Conservation (phyloP, 306 rosid genomes). For the Ormosia semicastrata region DNA sequence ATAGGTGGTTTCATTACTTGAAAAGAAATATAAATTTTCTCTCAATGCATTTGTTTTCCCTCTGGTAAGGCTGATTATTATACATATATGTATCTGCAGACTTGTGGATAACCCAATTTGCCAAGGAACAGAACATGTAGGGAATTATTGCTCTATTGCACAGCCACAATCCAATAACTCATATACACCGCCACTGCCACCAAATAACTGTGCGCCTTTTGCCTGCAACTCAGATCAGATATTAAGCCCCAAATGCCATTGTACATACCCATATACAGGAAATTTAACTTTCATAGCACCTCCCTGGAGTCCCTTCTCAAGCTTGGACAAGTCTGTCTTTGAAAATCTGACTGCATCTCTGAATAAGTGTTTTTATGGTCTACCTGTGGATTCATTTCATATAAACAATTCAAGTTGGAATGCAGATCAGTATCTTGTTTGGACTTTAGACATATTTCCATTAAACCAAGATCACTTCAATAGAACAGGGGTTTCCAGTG, state of each 20-base stretch:
- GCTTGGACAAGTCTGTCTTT: conserved; percentile 30
- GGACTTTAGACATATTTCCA: conserved; percentile 55
- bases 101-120: conserved; percentile 59
- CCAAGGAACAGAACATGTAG: not conserved
- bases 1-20: conserved; percentile 2
- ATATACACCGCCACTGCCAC: conserved; percentile 28
- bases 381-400: conserved; percentile 54
- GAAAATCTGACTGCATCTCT: conserved; percentile 11
- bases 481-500: conserved; percentile 32
- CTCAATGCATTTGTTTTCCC: not conserved
- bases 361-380: not conserved
- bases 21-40: not conserved
- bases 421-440: conserved; percentile 33
- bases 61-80: not conserved
- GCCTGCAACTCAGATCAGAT: conserved; percentile 38
- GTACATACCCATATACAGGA: conserved; percentile 69
- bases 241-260: conserved; percentile 68
- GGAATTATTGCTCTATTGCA: conserved; percentile 41
- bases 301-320: conserved; percentile 58
- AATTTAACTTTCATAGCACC: conserved; percentile 56
- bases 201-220: conserved; percentile 36
- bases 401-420: conserved; percentile 28
- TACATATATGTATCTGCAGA: conserved; percentile 37
- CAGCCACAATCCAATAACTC: conserved; percentile 6
- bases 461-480: conserved; percentile 41